These are phyloP conservation scores for Solanum bulbocastanum DNA, from an alignment of 257 asterid genomes.

Conservation along the genomic window DNA sequence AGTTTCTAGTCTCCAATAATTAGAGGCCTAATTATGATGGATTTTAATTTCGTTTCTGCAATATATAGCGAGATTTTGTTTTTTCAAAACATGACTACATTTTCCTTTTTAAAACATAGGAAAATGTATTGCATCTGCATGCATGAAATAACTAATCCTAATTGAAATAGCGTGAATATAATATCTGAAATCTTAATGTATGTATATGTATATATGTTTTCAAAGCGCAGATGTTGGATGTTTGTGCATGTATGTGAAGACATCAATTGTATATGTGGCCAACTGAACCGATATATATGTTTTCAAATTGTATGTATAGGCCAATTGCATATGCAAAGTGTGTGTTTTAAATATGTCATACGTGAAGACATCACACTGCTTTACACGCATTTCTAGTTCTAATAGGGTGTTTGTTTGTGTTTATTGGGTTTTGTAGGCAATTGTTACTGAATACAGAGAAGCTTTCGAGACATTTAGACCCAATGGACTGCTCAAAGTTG, in stretches of 20 bases:
- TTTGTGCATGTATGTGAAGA: not conserved
- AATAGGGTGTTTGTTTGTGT: not conserved
- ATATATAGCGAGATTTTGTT: not conserved
- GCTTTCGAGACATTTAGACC: constrained; percentile 94
- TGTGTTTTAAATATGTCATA: not conserved
- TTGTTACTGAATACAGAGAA: constrained; percentile 99
- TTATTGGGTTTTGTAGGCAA: constrained; percentile 37
- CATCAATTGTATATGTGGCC: not conserved
- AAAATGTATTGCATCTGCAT: not conserved
- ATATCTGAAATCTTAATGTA: not conserved
- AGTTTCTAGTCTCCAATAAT: not conserved
- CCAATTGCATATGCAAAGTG: not conserved
- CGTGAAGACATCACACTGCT: too few relatives aligned
- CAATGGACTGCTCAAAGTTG: constrained; percentile 68
- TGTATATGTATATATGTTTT: not conserved
- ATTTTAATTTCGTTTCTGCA: too few relatives aligned
- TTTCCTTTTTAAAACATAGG: not conserved
- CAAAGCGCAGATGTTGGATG: not conserved
- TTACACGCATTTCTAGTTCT: too few relatives aligned
- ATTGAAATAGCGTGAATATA: too few relatives aligned
- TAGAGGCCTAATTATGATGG: not conserved
- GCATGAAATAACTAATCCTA: not conserved
- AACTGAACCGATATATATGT: not conserved
- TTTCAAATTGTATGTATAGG: not conserved
- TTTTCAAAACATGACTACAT: not conserved